These are phyloP conservation scores for Microcos paniculata DNA, from an alignment of 345 rosid genomes.

Conservation along the genomic window DNA sequence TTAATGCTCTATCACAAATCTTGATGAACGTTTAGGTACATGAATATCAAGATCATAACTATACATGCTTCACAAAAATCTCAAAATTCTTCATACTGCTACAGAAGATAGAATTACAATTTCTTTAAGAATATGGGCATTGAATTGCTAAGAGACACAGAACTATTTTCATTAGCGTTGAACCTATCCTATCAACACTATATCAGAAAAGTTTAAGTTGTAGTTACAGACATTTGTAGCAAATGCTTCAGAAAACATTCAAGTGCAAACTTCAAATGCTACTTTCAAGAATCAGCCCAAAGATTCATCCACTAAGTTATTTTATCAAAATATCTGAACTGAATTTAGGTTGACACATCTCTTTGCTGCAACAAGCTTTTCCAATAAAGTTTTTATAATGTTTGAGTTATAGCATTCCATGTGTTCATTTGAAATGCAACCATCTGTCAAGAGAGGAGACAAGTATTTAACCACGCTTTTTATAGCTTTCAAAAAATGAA, in stretches of 20 bases:
- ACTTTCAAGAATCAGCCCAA: not conserved
- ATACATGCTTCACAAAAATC: not conserved
- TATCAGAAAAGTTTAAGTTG: not conserved
- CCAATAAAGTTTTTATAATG: not conserved
- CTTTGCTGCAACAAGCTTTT: not conserved
- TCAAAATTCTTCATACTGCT: not conserved
- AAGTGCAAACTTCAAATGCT: not conserved
- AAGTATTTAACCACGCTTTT: not conserved
- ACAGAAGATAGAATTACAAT: not conserved
- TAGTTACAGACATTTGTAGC: not conserved
- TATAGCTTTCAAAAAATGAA: not conserved
- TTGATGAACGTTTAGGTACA: not conserved
- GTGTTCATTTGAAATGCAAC: not conserved
- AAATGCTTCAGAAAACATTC: not conserved
- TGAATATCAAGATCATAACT: not conserved
- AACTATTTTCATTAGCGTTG: not conserved
- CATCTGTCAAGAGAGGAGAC: too few species aligned
- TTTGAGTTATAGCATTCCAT: conserved; percentile 1
- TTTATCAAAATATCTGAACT: not conserved
- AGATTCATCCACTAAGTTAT: not conserved
- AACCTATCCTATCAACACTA: not conserved
- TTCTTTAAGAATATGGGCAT: not conserved
- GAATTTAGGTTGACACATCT: not conserved
- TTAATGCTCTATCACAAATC: not conserved
- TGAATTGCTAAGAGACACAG: not conserved